Percentiles rank a stretch among this genome's conserved stretches.
Conservation (phyloP, 2,329 filamentous ascomycete genomes). For the Exserohilum rostratum region DNA sequence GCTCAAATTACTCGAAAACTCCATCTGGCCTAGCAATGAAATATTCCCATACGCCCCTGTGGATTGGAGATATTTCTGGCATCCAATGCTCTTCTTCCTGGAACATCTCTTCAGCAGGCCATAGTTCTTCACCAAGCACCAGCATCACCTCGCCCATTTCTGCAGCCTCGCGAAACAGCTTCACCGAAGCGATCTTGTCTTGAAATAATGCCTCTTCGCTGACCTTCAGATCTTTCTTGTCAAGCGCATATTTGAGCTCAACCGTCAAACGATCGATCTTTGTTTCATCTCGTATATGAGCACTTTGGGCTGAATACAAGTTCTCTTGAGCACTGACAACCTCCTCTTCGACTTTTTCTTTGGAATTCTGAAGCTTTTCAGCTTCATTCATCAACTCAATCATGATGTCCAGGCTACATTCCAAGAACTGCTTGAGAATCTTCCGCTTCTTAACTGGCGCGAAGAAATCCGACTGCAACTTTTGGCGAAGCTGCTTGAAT, state of each 20-base stretch:
- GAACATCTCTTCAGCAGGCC: neutral
- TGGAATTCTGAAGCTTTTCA: neutral
- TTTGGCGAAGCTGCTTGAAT: constrained; percentile 2
- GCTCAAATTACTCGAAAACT: neutral
- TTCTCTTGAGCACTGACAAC: neutral
- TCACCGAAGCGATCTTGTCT: neutral
- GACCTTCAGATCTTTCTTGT: neutral
- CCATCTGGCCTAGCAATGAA: constrained; percentile 1
- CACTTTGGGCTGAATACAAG: neutral
- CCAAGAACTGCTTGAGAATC: neutral
- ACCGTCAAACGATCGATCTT: neutral
- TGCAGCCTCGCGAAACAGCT: neutral
- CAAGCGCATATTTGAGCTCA: neutral
- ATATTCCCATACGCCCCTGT: constrained; percentile 2
- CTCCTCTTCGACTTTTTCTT: neutral
- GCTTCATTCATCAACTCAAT: neutral
- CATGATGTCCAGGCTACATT: neutral
- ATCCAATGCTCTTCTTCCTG: neutral
- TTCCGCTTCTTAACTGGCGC: neutral
- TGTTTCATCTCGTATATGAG: neutral
- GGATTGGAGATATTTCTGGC: neutral
- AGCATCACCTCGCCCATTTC: neutral
- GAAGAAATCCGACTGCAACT: neutral
- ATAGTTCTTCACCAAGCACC: neutral
- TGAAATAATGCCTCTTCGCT: no score